Conservation (phyloP, 176 grass and related monocot species). For the Cymbopogon citratus region DNA sequence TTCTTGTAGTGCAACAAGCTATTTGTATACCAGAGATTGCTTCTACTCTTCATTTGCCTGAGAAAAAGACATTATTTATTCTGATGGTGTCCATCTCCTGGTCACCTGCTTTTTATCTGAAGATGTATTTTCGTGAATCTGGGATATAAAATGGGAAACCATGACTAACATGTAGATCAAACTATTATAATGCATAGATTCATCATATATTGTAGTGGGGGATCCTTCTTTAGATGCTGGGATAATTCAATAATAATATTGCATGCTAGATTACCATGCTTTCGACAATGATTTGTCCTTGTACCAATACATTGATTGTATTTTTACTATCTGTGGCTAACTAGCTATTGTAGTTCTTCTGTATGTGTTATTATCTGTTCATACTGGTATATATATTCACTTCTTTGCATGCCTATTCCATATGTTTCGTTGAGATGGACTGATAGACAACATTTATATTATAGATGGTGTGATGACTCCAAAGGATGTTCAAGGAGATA, state of each 20-base stretch:
- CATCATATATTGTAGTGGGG: neutral
- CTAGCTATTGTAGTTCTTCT: neutral
- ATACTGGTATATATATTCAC: neutral
- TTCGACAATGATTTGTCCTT: neutral
- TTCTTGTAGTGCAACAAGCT: neutral
- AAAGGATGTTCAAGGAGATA: conserved; percentile 36
- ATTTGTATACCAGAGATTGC: neutral
- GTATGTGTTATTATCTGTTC: neutral
- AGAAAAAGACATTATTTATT: neutral
- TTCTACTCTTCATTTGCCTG: neutral
- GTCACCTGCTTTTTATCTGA: neutral
- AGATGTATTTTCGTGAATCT: neutral
- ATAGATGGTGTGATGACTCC: conserved; percentile 30
- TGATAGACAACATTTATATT: neutral
- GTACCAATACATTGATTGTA: neutral
- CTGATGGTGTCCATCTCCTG: neutral
- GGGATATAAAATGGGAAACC: neutral
- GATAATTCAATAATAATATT: neutral
- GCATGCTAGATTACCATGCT: neutral
- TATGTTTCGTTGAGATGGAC: conserved; percentile 5
- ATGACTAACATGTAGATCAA: neutral
- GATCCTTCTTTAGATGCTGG: neutral
- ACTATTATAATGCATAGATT: neutral
- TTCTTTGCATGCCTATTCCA: neutral
- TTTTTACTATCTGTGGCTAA: neutral